Conservation (phyloP, 345 rosid species). For the Salix suchowensis region DNA sequence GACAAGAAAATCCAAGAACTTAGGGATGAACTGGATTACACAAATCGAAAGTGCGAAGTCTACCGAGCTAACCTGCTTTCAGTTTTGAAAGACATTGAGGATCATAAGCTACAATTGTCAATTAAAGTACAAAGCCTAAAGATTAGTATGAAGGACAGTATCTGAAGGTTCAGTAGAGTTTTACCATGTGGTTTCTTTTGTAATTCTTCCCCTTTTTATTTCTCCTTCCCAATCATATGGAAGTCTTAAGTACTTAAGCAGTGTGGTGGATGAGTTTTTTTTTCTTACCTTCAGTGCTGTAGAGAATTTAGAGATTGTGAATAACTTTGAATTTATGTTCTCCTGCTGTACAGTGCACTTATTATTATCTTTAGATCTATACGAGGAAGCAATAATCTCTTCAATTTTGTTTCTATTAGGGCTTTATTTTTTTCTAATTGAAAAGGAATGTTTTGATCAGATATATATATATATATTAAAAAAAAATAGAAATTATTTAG, state of each 20-base stretch:
- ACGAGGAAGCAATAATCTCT: neutral
- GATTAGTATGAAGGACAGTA: slow-evolving; percentile 43
- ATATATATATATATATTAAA: too few species aligned
- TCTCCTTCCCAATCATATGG: neutral
- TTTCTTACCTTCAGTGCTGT: neutral
- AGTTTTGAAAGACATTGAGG: slow-evolving; percentile 48
- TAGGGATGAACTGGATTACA: slow-evolving; percentile 28
- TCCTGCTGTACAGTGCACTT: neutral
- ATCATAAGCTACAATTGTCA: slow-evolving; percentile 48
- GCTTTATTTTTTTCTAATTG: too few species aligned
- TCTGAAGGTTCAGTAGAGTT: slow-evolving; percentile 11
- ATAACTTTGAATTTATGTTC: neutral
- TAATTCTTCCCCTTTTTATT: neutral
- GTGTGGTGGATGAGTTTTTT: neutral
- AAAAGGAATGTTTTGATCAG: too few species aligned
- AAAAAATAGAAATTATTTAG: too few species aligned
- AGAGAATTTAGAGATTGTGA: neutral
- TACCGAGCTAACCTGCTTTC: slow-evolving; percentile 46
- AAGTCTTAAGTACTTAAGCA: neutral
- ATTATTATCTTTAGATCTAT: neutral
- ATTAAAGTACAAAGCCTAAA: slow-evolving; percentile 45
- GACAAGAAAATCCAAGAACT: slow-evolving; percentile 40
- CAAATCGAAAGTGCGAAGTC: slow-evolving; percentile 43
- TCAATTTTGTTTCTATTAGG: too few species aligned
- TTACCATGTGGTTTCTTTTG: neutral